A percentile compares a stretch with the other conserved stretches of the same genome.
These are phyloP conservation scores for Citrullus mucosospermus DNA, from an alignment of 306 rosid species.

Conservation along the genomic window DNA sequence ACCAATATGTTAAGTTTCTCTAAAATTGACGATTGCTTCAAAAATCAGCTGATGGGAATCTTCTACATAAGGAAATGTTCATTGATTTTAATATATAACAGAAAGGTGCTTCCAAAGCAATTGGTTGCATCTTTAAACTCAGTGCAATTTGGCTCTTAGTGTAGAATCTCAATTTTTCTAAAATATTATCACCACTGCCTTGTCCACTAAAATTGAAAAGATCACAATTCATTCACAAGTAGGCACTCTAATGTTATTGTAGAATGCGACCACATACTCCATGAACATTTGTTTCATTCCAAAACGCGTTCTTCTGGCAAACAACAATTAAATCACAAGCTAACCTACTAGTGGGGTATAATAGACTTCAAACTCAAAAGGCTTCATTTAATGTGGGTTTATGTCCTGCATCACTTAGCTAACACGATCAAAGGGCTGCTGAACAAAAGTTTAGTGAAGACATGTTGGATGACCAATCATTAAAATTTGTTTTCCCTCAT, in stretches of 20 bases:
- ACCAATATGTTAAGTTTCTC: not conserved
- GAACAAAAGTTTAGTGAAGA: not conserved
- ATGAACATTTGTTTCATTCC: not conserved
- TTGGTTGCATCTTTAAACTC: not conserved
- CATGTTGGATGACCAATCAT: not conserved
- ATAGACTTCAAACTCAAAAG: not conserved
- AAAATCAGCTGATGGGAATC: conserved; percentile 3
- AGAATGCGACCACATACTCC: not conserved
- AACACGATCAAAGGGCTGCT: not conserved
- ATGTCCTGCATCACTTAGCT: not conserved
- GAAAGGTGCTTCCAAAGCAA: not conserved
- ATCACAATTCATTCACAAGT: not conserved
- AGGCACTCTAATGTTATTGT: not conserved
- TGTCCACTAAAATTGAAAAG: conserved; percentile 1
- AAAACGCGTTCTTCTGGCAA: not conserved
- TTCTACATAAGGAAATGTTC: conserved; percentile 2
- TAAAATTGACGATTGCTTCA: not conserved
- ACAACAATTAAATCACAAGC: not conserved
- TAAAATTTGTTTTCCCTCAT: not conserved
- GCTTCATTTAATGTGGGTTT: not conserved
- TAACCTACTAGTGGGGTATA: not conserved
- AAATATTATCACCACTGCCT: not conserved
- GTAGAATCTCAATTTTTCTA: not conserved
- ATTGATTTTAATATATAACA: not conserved
- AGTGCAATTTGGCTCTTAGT: not conserved